Evolutionary conservation across 139 green algal genomes (phyloP).

Genomic region (Chlamydomonas urium): DNA sequence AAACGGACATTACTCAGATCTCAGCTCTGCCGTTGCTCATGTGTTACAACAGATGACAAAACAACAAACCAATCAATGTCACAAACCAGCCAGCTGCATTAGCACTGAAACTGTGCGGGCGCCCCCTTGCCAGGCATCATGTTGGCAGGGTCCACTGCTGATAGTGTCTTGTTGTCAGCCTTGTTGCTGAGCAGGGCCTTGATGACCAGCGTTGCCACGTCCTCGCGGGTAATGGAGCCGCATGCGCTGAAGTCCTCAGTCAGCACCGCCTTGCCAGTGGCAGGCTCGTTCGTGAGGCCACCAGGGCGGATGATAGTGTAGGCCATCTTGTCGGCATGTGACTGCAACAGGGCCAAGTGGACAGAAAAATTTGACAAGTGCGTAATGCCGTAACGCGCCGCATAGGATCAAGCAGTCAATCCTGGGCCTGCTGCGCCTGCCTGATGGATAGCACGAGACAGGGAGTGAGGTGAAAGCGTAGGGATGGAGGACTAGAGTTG

Average conservation of each 20-base stretch:
- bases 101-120: not conserved
- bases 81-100: no score
- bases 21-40: no score
- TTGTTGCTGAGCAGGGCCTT: conserved; percentile 70
- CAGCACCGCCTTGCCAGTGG: conserved; percentile 66
- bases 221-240: conserved; percentile 76
- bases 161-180: conserved; percentile 57
- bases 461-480: not conserved
- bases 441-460: no score
- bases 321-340: conserved; percentile 57
- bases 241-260: conserved; percentile 55
- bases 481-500: not conserved
- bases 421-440: no score
- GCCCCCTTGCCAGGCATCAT: not conserved
- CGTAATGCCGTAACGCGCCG: no score
- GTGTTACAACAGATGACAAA: no score
- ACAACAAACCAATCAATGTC: no score
- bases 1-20: no score
- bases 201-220: conserved; percentile 78
- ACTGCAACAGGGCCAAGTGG: not conserved
- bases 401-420: no score
- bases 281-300: conserved; percentile 82
- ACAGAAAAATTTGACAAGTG: no score
- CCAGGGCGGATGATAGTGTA: conserved; percentile 92
- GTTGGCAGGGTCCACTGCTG: not conserved